These are phyloP conservation scores for Kluyveromyces sp. DNA, from an alignment of 1,139 yeast genomes.

Conservation along the genomic window DNA sequence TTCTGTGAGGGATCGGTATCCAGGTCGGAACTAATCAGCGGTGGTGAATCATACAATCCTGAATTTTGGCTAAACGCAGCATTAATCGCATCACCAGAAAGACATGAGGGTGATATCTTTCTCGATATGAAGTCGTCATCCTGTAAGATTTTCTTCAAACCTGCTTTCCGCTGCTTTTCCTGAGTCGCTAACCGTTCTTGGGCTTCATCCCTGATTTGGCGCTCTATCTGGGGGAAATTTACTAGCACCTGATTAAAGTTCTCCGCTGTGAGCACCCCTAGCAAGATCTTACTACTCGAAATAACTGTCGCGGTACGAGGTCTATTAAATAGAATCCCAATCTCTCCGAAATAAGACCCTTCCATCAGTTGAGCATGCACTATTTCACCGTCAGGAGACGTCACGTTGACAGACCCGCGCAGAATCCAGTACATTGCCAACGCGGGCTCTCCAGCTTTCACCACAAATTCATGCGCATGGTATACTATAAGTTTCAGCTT, in stretches of 20 bases:
- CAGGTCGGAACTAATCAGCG: not conserved
- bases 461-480: constrained; percentile 61
- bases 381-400: constrained; percentile 70
- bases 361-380: constrained; percentile 61
- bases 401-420: constrained; percentile 65
- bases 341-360: constrained; percentile 73
- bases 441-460: constrained; percentile 67
- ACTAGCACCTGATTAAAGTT: constrained; percentile 53
- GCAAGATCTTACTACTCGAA: constrained; percentile 58
- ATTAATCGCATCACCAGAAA: not conserved
- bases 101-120: constrained; percentile 1
- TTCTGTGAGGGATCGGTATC: not conserved
- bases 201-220: constrained; percentile 68
- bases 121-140: constrained; percentile 5
- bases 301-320: constrained; percentile 76
- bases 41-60: not conserved
- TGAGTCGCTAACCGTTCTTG: constrained; percentile 68
- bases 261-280: constrained; percentile 63
- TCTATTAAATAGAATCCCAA: constrained; percentile 65
- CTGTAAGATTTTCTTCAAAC: constrained; percentile 11
- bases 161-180: constrained; percentile 46
- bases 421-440: constrained; percentile 75
- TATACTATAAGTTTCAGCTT: constrained; percentile 52
- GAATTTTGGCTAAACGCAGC: not conserved
- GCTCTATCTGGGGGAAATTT: constrained; percentile 57